Percentiles rank a stretch among this genome's conserved stretches.
Conservation (phyloP, 2,329 filamentous ascomycete genomes). For the Lomentospora prolificans region DNA sequence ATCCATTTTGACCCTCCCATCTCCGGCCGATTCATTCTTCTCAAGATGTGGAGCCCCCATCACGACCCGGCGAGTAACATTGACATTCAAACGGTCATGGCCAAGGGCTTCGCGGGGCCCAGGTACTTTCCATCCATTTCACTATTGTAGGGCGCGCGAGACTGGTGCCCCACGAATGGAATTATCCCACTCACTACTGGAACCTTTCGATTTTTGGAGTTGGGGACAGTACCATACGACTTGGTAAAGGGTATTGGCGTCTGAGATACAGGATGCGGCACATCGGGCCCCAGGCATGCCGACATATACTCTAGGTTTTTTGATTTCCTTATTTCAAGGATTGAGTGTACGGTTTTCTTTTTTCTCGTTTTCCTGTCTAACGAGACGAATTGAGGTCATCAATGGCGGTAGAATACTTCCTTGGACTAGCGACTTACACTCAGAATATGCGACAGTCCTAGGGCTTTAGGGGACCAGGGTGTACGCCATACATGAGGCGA, state of each 20-base stretch:
- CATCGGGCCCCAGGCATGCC: not conserved
- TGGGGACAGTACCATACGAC: no score
- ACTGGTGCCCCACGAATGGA: not conserved
- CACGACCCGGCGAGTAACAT: constrained; percentile 61
- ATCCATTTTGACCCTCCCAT: constrained; percentile 78
- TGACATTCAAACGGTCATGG: constrained; percentile 78
- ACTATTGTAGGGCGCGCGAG: constrained; percentile 31
- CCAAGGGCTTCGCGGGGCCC: constrained; percentile 75
- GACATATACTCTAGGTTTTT: not conserved
- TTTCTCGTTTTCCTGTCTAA: no score
- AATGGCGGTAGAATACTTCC: no score
- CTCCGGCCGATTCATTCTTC: constrained; percentile 70
- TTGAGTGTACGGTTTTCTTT: no score
- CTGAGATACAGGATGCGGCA: not conserved
- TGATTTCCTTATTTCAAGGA: no score
- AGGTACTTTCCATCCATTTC: constrained; percentile 69
- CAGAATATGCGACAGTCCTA: no score
- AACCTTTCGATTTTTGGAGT: no score
- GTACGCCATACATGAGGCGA: no score
- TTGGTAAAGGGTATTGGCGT: not conserved
- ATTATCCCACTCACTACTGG: not conserved
- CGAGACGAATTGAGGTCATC: not conserved
- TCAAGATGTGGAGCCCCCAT: constrained; percentile 83
- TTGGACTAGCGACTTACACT: no score
- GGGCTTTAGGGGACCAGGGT: no score